Evolutionary conservation across 140 eudicot species (phyloP).

Genomic region (Oenanthe javanica): DNA sequence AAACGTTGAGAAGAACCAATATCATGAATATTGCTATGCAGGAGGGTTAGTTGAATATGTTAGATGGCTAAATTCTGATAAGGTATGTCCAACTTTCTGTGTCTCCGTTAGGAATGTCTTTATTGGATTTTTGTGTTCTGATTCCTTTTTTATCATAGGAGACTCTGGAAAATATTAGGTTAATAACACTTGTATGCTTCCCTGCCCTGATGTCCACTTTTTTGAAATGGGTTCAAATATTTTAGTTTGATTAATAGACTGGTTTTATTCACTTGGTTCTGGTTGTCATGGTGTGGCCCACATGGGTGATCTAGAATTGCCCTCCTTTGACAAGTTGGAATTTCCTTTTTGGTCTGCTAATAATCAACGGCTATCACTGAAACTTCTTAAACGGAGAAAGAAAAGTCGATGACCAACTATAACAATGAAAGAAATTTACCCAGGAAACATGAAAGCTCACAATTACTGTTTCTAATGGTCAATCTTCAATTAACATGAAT

Average conservation of each 20-base stretch:
- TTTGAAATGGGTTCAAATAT: background rate
- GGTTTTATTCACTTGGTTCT: background rate
- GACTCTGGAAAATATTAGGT: background rate
- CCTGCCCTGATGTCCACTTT: background rate
- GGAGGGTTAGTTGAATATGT: constrained; percentile 93
- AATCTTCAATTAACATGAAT: background rate
- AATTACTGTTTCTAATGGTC: background rate
- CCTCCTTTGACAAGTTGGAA: background rate
- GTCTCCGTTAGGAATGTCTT: background rate
- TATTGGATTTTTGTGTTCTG: background rate
- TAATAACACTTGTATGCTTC: background rate
- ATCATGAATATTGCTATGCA: constrained; percentile 71
- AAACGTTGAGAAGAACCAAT: constrained; percentile 59
- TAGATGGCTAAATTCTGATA: constrained; percentile 88
- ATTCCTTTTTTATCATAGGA: background rate
- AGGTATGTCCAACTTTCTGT: constrained; percentile 35
- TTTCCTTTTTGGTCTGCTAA: background rate
- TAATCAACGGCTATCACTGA: background rate
- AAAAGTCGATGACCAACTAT: background rate
- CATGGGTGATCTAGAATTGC: background rate
- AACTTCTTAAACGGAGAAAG: background rate
- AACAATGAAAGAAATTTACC: background rate
- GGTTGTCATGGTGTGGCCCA: background rate
- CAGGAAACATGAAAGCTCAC: background rate
- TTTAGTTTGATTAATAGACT: background rate